Evolutionary conservation across 1,284 basidiomycete species (phyloP).

Genomic region (Apiotrichum montevideense): DNA sequence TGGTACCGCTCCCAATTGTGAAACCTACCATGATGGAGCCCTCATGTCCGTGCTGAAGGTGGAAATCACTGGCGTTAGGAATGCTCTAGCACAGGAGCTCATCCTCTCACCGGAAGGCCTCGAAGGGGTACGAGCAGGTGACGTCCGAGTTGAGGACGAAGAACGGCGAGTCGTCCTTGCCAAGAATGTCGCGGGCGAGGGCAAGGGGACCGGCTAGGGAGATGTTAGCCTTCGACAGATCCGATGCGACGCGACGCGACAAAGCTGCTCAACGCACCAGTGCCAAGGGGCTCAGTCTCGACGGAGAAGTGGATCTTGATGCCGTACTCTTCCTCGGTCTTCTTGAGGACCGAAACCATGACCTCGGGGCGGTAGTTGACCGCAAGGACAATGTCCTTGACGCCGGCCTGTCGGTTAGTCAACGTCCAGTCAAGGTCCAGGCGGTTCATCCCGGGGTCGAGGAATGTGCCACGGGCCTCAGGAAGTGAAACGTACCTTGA

Average conservation of each 20-base stretch:
- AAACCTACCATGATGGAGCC: constrained; percentile 51
- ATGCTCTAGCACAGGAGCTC: neutral
- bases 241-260: no score
- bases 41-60: constrained; percentile 51
- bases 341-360: constrained; percentile 53
- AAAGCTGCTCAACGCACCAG: constrained; percentile 39
- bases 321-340: constrained; percentile 53
- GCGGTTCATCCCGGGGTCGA: no score
- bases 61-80: constrained; percentile 48
- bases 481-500: constrained; percentile 44
- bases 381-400: constrained; percentile 53
- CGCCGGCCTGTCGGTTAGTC: constrained; percentile 46
- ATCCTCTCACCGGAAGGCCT: constrained; percentile 47
- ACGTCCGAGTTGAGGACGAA: constrained; percentile 55
- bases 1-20: constrained; percentile 15
- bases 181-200: constrained; percentile 51
- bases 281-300: constrained; percentile 54
- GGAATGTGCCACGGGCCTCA: no score
- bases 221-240: no score
- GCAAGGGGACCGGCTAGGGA: constrained; percentile 52
- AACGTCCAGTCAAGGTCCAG: no score
- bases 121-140: constrained; percentile 53
- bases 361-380: constrained; percentile 54
- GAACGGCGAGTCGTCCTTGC: constrained; percentile 54
- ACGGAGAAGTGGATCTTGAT: constrained; percentile 54